Base-by-base conservation (phyloP, 768 basidiomycete genomes). In the Boletus rex-veris region DNA sequence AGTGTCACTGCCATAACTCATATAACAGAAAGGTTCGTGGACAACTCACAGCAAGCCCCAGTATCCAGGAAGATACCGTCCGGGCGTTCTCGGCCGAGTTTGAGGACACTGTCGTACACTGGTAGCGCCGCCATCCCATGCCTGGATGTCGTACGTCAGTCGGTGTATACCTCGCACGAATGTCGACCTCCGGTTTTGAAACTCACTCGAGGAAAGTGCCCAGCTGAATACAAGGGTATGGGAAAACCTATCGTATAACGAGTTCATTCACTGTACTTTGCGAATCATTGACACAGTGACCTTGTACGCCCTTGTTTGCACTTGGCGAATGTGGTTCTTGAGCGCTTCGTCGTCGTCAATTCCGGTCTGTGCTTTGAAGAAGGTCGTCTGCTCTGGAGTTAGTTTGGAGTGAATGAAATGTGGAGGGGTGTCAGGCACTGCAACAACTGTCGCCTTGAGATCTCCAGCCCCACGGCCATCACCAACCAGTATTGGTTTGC, bases 31-130 rank as follows among this genome's bases (percentile, higher is more conserved):
- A 44, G 35, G 16, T 8, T 43, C 7, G 15, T 4, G 36, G 7
- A n/a, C 36, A 21, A 63, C 73, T 52, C 56, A 77, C 76, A 68
- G 56, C 76, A 76, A 57, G 76, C 75, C 2, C 75, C 77, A 7
- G 77, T 64, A 36, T 80, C 78, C 6, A 80, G 67, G 16, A 77
- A 62, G 12, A 79, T 66, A 0, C 72, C 71, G 6, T 67, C 64
- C 7, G 58, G 35, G 33, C 72, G 71, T 26, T 72, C 71, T 45
- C 59, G 65, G 7, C 71, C 76, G 7, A 78, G 63, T 31, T 66
- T 62, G 8, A 78, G 63, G 12, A 74, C 53, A 2, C 41, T 35
- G 16, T 61, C 28, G 44, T 70, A 71, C 7, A 47, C 52, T 4
- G 55, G 58, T 3, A 44, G 53, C 0, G n/a, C 28, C 16, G 50